Percentiles rank a stretch among this genome's conserved stretches.
phyloP scores from a whole-genome alignment of 305 asterid species.

The Solanum hybrid region DNA sequence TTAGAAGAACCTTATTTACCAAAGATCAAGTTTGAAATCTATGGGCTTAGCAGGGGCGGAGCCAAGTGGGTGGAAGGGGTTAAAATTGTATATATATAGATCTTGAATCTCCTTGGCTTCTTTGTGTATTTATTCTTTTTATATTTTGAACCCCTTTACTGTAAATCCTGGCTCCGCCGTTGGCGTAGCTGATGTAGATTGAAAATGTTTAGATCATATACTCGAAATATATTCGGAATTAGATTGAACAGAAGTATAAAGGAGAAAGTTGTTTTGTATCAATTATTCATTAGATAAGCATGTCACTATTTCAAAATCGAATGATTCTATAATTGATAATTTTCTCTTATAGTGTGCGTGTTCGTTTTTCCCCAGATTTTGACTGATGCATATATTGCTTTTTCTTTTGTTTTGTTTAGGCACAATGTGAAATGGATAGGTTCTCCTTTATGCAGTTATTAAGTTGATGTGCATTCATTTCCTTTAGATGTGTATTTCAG shows the following conservation, averaged over 20 bases:
- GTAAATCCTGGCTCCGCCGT: background rate
- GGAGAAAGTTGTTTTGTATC: background rate
- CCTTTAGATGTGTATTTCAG: slow-evolving; percentile 29
- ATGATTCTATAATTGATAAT: background rate
- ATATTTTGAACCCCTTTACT: background rate
- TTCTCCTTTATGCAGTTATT: background rate
- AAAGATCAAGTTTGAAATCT: background rate
- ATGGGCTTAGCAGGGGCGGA: background rate
- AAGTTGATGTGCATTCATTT: slow-evolving; percentile 15
- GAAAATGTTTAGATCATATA: background rate
- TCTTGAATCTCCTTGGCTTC: background rate
- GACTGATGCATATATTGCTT: background rate
- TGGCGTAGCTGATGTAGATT: background rate
- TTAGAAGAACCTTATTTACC: background rate
- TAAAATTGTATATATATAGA: background rate
- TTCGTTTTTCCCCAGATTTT: background rate
- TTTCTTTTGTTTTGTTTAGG: background rate
- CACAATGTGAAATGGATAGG: background rate
- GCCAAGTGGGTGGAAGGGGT: background rate
- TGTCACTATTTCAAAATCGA: background rate
- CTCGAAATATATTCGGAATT: background rate
- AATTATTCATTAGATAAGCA: background rate
- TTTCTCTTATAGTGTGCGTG: background rate
- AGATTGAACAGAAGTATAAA: background rate
- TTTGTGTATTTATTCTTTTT: background rate